Percentiles rank a stretch among this genome's conserved stretches.
phyloP scores from a whole-genome alignment of 2,329 filamentous ascomycete species.

The Mariannaea elegans region DNA sequence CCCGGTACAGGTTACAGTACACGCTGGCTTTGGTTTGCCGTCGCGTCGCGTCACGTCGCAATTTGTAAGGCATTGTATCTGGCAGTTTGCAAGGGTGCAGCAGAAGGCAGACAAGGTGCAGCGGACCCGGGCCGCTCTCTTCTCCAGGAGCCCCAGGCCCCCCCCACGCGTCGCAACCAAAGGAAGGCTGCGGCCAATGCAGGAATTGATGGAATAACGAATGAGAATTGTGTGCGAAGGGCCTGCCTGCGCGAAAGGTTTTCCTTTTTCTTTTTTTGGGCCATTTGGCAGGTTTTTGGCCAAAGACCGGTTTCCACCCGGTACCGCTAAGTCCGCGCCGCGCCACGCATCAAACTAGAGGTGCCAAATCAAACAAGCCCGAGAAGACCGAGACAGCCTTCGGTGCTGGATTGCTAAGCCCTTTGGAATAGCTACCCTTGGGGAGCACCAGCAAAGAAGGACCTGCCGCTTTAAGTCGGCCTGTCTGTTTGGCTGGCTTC shows the following conservation, averaged over 20 bases:
- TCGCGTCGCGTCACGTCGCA: neutral
- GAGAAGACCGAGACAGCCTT: constrained; percentile 24
- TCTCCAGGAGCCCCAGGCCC: constrained; percentile 9
- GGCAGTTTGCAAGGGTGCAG: neutral
- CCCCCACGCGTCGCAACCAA: neutral
- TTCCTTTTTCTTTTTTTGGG: no score
- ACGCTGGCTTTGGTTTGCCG: neutral
- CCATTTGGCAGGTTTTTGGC: constrained; percentile 19
- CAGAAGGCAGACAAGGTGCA: no score
- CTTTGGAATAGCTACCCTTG: no score
- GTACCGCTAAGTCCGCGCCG: constrained; percentile 19
- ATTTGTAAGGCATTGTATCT: neutral
- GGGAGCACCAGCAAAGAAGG: neutral
- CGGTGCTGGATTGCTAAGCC: neutral
- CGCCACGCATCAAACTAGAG: neutral
- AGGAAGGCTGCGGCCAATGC: no score
- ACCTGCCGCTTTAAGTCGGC: neutral
- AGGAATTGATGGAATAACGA: no score
- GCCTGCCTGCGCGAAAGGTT: constrained; percentile 9
- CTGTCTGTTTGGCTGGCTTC: no score
- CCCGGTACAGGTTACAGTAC: neutral
- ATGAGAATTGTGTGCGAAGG: neutral
- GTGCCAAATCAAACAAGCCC: constrained; percentile 7
- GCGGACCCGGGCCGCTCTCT: constrained; percentile 9
- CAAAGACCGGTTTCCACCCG: constrained; percentile 31